Base-by-base conservation (phyloP, 2,329 filamentous ascomycete species). In the Fusarium pininemorale region DNA sequence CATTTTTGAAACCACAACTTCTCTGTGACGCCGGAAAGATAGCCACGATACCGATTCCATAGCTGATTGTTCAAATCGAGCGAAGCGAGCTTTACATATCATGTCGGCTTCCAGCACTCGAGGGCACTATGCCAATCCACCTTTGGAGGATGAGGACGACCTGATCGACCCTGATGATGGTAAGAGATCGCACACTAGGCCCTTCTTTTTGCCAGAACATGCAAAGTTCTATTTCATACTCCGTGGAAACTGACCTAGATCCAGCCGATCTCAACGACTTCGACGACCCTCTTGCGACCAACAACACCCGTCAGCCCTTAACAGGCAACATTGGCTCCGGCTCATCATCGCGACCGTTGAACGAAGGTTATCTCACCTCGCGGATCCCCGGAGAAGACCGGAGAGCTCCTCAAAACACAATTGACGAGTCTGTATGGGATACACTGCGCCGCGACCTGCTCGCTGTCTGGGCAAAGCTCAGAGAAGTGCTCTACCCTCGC, bases 401-500 rank as follows among this genome's bases (percentile, higher is more conserved):
- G 62, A 90, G 93, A 73, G 95, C 96, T 22, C 90, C 95, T 13
- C 91, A 92, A 75, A 97, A 97, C 84, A 99, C 96, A 51, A 97
- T 99, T 82, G 96, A 99, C 83, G 96, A 99, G 85, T 92, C 91
- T 4, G 96, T 99, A 45, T 99, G 96, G 96, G 94, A 96, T 48
- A 99, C 96, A n/a, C 87, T 99, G 69, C 94, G 93, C 59, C 92
- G 96, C 76, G 96, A 99, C 82, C 85, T 99, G 75, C 84, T 96
- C 13, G 96, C 95, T 32, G 94, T 98, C 41, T 98, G 96, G 96
- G 93, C 94, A 84, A 99, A 99, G 88, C 94, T 99, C 92, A 92
- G 94, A 82, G 96, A 98, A 86, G 96, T 99, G 44, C 90, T 99
- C 69, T 99, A 94, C 84, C 96, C 96, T 24, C 95, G 95, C 80